phyloP scores from a whole-genome alignment of 2,329 filamentous ascomycete genomes.

The Hymenotorrendiella dingleyae region DNA sequence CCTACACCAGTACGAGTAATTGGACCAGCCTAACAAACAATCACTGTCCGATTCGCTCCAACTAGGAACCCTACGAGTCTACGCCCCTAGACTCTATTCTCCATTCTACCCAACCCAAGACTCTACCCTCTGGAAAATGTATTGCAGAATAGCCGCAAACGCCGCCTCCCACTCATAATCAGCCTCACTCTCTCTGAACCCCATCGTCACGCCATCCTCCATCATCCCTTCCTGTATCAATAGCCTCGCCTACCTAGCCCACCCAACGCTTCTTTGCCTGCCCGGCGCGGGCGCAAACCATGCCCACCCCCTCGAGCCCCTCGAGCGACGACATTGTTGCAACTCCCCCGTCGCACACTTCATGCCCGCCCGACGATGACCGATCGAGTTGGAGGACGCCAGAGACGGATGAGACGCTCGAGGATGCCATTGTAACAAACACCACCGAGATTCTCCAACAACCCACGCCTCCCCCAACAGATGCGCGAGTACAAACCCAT shows the following conservation, averaged over 20 bases:
- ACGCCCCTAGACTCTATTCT: slow-evolving; percentile 11
- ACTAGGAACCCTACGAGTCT: too few relatives aligned
- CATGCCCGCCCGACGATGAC: slow-evolving; percentile 40
- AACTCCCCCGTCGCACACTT: slow-evolving; percentile 28
- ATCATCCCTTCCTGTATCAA: slow-evolving; percentile 28
- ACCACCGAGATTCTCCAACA: slow-evolving; percentile 25
- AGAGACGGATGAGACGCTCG: slow-evolving; percentile 29
- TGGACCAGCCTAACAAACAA: too few relatives aligned
- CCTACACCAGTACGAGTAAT: too few relatives aligned
- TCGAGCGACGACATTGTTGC: slow-evolving; percentile 17
- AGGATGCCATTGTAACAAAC: slow-evolving; percentile 23
- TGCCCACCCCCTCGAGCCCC: slow-evolving; percentile 31
- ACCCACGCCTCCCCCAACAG: slow-evolving; percentile 25
- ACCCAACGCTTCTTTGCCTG: slow-evolving; percentile 25
- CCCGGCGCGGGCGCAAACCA: slow-evolving; percentile 27
- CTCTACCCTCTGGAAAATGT: slow-evolving; percentile 14
- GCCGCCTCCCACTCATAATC: too few relatives aligned
- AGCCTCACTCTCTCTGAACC: too few relatives aligned
- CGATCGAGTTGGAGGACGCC: slow-evolving; percentile 29
- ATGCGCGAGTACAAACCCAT: too few relatives aligned
- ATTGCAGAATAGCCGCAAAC: slow-evolving; percentile 16
- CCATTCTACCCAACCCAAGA: background rate
- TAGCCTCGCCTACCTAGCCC: slow-evolving; percentile 18
- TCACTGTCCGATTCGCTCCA: too few relatives aligned
- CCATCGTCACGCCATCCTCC: too few relatives aligned